phyloP scores from a whole-genome alignment of 2,329 filamentous ascomycete species.

The Exophiala viscosa region DNA sequence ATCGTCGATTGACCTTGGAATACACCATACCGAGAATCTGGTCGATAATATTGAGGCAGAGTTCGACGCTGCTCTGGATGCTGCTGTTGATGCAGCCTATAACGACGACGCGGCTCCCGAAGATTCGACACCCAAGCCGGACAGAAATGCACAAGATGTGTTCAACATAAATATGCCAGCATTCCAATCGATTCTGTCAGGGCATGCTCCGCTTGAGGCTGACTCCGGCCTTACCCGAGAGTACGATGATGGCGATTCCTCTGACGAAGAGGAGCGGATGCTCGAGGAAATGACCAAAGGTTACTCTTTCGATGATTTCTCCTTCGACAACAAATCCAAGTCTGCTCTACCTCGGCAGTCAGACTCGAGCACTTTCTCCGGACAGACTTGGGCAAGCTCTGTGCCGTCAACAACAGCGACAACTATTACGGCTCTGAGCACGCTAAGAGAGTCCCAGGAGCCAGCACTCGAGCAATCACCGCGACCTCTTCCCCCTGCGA shows the following conservation, averaged over 20 bases:
- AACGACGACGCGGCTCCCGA: conserved; percentile 51
- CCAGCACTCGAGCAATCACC: conserved; percentile 13
- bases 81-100: conserved; percentile 93
- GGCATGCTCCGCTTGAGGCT: neutral
- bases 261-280: conserved; percentile 69
- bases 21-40: conserved; percentile 14
- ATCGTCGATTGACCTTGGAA: conserved; percentile 23
- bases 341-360: conserved; percentile 71
- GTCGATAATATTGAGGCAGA: conserved; percentile 58
- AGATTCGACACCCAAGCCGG: conserved; percentile 56
- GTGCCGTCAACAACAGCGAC: conserved; percentile 69
- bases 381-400: conserved; percentile 76
- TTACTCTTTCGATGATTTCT: conserved; percentile 77
- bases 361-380: conserved; percentile 64
- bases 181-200: neutral
- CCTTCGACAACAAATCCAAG: conserved; percentile 66
- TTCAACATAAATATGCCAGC: conserved; percentile 3
- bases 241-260: conserved; percentile 60
- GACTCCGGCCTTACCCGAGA: conserved; percentile 38
- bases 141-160: conserved; percentile 54
- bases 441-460: conserved; percentile 61
- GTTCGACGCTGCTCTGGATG: conserved; percentile 90
- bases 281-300: conserved; percentile 85
- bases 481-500: conserved; percentile 19
- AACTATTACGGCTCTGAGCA: conserved; percentile 64